Evolutionary conservation across 345 rosid genomes (phyloP).

Genomic region (Populus simonii): DNA sequence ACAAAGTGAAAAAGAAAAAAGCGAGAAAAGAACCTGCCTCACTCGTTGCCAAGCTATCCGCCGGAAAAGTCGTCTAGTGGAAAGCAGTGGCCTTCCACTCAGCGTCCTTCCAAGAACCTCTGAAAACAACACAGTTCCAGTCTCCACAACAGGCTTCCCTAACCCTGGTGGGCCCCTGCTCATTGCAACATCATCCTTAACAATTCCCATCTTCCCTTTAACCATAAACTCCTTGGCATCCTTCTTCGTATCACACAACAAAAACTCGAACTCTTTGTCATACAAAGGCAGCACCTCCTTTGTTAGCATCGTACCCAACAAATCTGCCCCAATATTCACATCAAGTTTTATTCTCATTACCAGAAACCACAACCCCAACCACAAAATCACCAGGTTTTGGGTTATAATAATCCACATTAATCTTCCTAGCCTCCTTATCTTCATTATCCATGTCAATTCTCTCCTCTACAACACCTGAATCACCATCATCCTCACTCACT

Average conservation of each 20-base stretch:
- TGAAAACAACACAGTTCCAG: constrained; percentile 77
- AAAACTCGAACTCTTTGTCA: constrained; percentile 62
- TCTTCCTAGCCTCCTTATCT: constrained; percentile 36
- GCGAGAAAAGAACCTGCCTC: constrained; percentile 95
- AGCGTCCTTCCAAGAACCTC: constrained; percentile 91
- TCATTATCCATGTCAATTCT: constrained; percentile 9
- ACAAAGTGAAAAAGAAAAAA: constrained; percentile 10
- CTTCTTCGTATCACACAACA: constrained; percentile 63
- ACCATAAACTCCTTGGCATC: constrained; percentile 55
- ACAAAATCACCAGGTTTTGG: constrained; percentile 83
- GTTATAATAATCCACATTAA: constrained; percentile 67
- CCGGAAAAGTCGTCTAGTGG: constrained; percentile 63
- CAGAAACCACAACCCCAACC: constrained; percentile 95
- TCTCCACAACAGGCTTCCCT: constrained; percentile 79
- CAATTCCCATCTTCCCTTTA: constrained; percentile 79
- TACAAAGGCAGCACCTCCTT: constrained; percentile 87
- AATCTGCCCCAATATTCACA: constrained; percentile 80
- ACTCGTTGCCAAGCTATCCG: constrained; percentile 86
- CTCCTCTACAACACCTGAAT: constrained; percentile 26
- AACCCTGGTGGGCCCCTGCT: constrained; percentile 32
- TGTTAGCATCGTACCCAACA: constrained; percentile 90
- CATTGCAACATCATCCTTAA: constrained; percentile 56
- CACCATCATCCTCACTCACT: constrained; percentile 21
- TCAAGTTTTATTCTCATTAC: constrained; percentile 90
- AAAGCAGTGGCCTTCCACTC: constrained; percentile 87